Evolutionary conservation across 2,329 filamentous ascomycete species (phyloP).

Genomic region (Fusarium hainanense): DNA sequence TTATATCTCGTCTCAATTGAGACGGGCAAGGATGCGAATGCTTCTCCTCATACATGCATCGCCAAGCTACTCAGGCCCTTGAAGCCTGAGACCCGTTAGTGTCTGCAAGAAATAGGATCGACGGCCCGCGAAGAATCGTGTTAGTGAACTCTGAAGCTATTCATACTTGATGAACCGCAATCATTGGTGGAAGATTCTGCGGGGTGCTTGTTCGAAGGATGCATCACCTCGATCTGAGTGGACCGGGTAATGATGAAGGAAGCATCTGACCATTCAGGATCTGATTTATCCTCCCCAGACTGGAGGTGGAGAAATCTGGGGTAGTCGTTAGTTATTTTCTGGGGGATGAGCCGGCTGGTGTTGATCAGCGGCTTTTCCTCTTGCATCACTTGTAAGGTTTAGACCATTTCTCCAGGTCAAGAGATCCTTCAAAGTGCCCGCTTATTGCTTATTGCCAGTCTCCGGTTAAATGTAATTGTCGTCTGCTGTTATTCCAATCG

Average conservation of each 20-base stretch:
- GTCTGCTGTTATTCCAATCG: not conserved
- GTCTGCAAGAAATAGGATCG: conserved; percentile 37
- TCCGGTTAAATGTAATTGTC: conserved; percentile 13
- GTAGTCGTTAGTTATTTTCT: conserved; percentile 39
- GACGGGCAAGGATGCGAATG: not conserved
- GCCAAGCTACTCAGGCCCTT: not conserved
- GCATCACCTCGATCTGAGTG: conserved; percentile 30
- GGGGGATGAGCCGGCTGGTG: conserved; percentile 17
- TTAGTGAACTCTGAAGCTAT: conserved; percentile 10
- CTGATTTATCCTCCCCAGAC: conserved; percentile 18
- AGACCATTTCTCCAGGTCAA: not conserved
- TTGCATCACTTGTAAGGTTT: not conserved
- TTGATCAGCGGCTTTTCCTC: not conserved
- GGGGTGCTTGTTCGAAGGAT: conserved; percentile 6
- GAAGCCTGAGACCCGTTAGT: conserved; percentile 1
- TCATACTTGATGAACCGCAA: not conserved
- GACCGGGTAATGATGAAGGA: conserved; percentile 35
- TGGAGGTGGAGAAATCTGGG: conserved; percentile 42
- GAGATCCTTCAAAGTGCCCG: not conserved
- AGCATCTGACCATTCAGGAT: conserved; percentile 27
- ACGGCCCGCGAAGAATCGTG: conserved; percentile 35
- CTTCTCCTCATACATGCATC: conserved; percentile 23
- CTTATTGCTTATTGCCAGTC: not conserved
- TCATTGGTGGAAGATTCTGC: conserved; percentile 45
- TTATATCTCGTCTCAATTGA: conserved; percentile 21